Conservation (phyloP, 305 asterid genomes). For the Solanum hybrid region DNA sequence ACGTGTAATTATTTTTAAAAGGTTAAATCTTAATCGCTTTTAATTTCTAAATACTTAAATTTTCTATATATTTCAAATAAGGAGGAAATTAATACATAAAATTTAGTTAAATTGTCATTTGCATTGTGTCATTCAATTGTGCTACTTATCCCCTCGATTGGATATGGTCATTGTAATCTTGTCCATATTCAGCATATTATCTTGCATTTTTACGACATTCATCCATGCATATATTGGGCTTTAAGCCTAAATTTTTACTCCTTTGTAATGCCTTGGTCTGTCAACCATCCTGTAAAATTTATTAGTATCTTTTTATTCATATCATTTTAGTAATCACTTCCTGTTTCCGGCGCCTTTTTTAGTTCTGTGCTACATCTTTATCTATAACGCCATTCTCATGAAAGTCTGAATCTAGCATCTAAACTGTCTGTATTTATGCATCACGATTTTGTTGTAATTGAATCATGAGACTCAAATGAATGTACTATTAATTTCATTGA, state of each 20-base stretch:
- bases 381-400: background rate
- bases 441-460: background rate
- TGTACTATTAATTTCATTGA: background rate
- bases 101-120: background rate
- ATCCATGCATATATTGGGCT: background rate
- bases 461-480: background rate
- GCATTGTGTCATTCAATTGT: background rate
- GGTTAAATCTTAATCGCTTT: background rate
- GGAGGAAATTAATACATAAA: background rate
- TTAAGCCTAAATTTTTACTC: background rate
- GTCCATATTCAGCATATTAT: background rate
- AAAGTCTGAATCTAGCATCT: background rate
- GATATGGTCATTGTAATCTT: background rate
- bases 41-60: background rate
- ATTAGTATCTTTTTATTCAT: background rate
- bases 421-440: background rate
- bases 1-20: background rate
- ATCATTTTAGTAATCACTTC: background rate
- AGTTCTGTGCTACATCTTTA: background rate
- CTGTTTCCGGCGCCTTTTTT: background rate
- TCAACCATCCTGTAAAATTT: background rate
- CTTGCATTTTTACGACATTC: background rate
- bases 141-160: background rate
- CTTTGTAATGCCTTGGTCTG: background rate
- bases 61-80: background rate